Base-by-base conservation (phyloP, 306 rosid species). In the Arachis hypogaea region DNA sequence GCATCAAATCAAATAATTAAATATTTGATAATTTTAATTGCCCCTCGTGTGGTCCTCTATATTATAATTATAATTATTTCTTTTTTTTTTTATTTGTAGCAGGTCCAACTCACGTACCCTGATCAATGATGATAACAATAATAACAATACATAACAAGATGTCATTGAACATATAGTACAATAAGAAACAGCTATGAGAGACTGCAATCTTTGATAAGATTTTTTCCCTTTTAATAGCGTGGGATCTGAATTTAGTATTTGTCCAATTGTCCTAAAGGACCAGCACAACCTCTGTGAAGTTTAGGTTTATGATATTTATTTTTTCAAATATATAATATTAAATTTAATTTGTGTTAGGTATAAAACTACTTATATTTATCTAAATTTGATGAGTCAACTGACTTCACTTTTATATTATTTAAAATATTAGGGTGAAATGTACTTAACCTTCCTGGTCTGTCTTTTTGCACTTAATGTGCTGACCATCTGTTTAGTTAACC, bases 271-370 rank as follows among this genome's bases (percentile, higher is more conserved):
- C 72, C 72, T 61, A 61, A 40, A 49, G 29, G 7, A 49, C 16
- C 41, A 62, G 4, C 60, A 38, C 42, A 10, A 16, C 12, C 36
- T 3, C 38, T 50, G 11, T 61, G 41, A 47, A 43, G 14, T 49
- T 59, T 44, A 16, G 65, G 30, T 44, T 11, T 56, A 91, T 92
- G 38, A 51, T 7, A 16, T 9, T 69, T 69, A 18, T 41, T 18
- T 69, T 1, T 9, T 18, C 57, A 10, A 46, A 12, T 29, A 7
- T 6, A 61, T 43, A 38, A 40, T 14, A 9, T 40, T 40, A 12
- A 9, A 5, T 14, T 52, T 51, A 38, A 4, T 14, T 68, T 69
- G 16, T 6, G 11, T 16, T 40, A 38, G 36, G 12, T 42, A 9
- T 42, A 9, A 1, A 9, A 52, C 59, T 45, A 30, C 12, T 11